phyloP scores from a whole-genome alignment of 345 rosid species.

The Turnera subulata region DNA sequence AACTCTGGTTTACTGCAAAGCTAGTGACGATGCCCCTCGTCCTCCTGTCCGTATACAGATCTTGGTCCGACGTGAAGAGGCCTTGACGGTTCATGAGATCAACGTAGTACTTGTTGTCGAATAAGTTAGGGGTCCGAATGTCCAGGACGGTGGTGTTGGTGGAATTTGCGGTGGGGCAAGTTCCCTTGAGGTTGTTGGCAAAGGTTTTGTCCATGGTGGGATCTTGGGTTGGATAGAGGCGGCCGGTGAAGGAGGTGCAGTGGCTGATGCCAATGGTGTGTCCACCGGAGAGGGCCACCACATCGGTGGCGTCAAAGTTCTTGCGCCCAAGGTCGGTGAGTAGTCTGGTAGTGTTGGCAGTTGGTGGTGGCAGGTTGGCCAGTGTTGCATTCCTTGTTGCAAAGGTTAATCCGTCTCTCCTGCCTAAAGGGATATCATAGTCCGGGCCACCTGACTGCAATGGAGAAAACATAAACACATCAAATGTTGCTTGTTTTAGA shows the following conservation, averaged over 20 bases:
- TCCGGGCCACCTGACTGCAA: constrained; percentile 78
- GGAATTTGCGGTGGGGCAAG: constrained; percentile 45
- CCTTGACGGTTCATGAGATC: constrained; percentile 82
- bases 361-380: constrained; percentile 57
- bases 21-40: constrained; percentile 57
- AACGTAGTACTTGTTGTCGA: constrained; percentile 82
- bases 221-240: constrained; percentile 81
- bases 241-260: constrained; percentile 49
- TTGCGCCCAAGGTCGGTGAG: constrained; percentile 42
- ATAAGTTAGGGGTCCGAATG: constrained; percentile 54
- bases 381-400: constrained; percentile 45
- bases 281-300: constrained; percentile 86
- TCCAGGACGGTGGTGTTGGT: constrained; percentile 50
- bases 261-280: constrained; percentile 79
- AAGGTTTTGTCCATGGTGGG: constrained; percentile 62
- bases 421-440: constrained; percentile 61
- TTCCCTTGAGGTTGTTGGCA: constrained; percentile 45
- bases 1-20: constrained; percentile 47
- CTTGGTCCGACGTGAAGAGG: constrained; percentile 83
- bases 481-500: too few relatives aligned
- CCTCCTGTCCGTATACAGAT: constrained; percentile 49
- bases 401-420: constrained; percentile 58
- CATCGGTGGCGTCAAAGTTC: constrained; percentile 54
- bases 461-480: not conserved
- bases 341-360: constrained; percentile 29